These are phyloP conservation scores for Nepenthes mirabilis DNA, from an alignment of 148 eudicot species.

Conservation along the genomic window DNA sequence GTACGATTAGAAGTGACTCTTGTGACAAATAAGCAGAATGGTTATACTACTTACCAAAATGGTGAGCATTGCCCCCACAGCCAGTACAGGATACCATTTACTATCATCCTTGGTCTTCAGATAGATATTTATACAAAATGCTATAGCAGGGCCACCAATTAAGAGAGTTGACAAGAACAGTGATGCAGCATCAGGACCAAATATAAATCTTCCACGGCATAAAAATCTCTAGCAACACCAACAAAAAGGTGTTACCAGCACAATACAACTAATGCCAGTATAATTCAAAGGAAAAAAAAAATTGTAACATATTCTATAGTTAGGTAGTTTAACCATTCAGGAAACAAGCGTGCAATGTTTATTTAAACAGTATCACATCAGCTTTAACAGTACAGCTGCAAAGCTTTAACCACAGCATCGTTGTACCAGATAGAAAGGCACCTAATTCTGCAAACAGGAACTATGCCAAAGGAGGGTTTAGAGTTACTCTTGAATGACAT, in stretches of 20 bases:
- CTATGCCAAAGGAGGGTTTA: no score
- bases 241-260: constrained; percentile 9
- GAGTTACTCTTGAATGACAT: no score
- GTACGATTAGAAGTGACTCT: no score
- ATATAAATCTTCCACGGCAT: constrained; percentile 71
- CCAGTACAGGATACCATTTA: constrained; percentile 42
- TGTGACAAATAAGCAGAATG: not conserved
- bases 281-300: not conserved
- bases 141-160: constrained; percentile 59
- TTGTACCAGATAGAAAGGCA: no score
- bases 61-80: constrained; percentile 48
- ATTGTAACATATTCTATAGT: not conserved
- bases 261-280: not conserved
- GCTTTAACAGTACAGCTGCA: no score
- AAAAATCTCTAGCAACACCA: constrained; percentile 48
- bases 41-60: constrained; percentile 41
- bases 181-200: constrained; percentile 83
- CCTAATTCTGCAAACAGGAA: no score
- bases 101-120: constrained; percentile 23
- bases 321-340: no score
- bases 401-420: no score
- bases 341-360: no score
- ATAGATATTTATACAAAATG: constrained; percentile 51
- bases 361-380: no score
- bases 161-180: constrained; percentile 53